Evolutionary conservation across 2,329 filamentous ascomycete species (phyloP), one percentile per base, ranked within the genome.

Genomic region (Xylaria sp.): DNA sequence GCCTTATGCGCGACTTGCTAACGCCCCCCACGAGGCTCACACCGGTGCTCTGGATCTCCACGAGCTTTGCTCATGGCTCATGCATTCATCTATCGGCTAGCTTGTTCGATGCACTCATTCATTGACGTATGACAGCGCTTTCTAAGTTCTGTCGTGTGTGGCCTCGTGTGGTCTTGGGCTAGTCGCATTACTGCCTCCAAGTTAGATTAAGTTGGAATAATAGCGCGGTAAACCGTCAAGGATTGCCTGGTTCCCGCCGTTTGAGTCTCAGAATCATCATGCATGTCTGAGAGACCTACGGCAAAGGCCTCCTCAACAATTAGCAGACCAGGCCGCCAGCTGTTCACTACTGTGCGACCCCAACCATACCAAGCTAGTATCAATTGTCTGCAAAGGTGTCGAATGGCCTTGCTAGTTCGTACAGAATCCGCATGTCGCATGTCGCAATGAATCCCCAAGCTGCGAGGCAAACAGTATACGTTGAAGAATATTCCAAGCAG

Each of bases 31-130:
- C 55, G 43, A 41, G 54, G 49, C 51, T 41, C 43, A 43, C 54
- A 20, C 64, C 68, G 62, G 43, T 57, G 51, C 39, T 52, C 51
- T 59, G 68, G 68, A 56, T 66, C 56, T 25, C 31, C 23, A 18
- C 59, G 31, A 52, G 60, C 46, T 33, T 43, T 54, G 33, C 23
- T 52, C n/a, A 54, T 51, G 63, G 36, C 43, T 58, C 25, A 18
- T 18, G 15, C n/a, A 56, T 25, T 23, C 18, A 20, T 36, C 15
- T 46, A 46, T 46, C 13, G 15, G 18, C n/a, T n/a, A 46, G 41
- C 41, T 18, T 7, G 41, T 46, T 46, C 15, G 41, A n/a, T n/a
- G 41, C 18, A 15, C 15, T n/a, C 41, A 46, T 46, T 46, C 41
- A 13, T 46, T 18, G 41, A 41, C 55, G n/a, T 57, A 28, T 23